Base-by-base conservation (phyloP, 2,329 filamentous ascomycete genomes). In the Sporothrix mexicana region DNA sequence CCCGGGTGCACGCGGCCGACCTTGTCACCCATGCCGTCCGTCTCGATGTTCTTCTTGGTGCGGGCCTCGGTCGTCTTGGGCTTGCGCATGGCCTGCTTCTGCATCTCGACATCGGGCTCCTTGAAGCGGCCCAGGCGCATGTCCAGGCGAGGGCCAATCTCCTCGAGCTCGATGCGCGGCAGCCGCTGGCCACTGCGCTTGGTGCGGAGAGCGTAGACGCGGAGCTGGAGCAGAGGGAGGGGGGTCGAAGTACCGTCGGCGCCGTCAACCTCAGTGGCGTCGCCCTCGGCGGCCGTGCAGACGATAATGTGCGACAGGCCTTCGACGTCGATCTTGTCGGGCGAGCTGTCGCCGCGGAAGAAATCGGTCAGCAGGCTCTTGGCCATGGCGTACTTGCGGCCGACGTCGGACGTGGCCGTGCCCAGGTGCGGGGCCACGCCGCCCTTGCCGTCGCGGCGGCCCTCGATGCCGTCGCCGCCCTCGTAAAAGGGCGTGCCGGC, bases 21-120 rank as follows among this genome's bases (percentile, higher is more conserved):
- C 91, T 98, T 98, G 83, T 99, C 96, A 80, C 96, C 96, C 84
- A 99, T 94, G 59, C 91, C 83, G 81, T 98, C 95, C 73, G 93
- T 97, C 71, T 90, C 89, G 78, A 99, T 92, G 82, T 99, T 99
- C 92, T 99, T 99, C 92, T 97, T 98, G 74, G 92, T 91, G 83
- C 87, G 86, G 84, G 93, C 91, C 84, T 93, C 91, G 53, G 82
- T 83, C 53, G 89, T 89, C 86, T 92, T 95, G 69, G 93, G 88
- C 85, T 92, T 94, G 88, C 91, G 93, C 88, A 98, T 88, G 20
- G 95, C 94, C 83, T 95, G 93, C 88, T 97, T 98, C 87, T 92
- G 88, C 83, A 93, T 88, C 13, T 88, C 88, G 78, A 90, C 87
- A 77, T 97, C 94, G 0, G 95, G 90, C 82, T 96, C 91, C 79